Conservation (phyloP, 805 yeast species). For the Yamadazyma sp. region DNA sequence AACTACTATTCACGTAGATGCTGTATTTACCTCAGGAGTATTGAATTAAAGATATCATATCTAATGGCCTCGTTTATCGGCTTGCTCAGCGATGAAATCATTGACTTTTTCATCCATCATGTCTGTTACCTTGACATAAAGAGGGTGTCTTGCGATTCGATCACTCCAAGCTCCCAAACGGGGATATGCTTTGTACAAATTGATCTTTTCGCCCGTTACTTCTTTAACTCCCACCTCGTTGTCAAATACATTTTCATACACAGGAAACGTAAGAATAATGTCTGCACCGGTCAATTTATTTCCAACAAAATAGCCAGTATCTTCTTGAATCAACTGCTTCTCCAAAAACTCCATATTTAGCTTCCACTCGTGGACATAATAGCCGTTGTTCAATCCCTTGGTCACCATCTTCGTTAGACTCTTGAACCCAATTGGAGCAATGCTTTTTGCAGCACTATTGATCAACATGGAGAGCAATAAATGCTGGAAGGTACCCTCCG, state of each 20-base stretch:
- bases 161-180: constrained; percentile 39
- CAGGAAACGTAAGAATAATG: constrained; percentile 36
- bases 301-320: constrained; percentile 40
- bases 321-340: constrained; percentile 21
- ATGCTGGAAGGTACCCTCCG: constrained; percentile 64
- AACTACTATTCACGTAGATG: not conserved
- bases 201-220: constrained; percentile 33
- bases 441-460: constrained; percentile 39
- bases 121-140: constrained; percentile 29
- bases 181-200: constrained; percentile 33
- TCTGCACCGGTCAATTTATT: constrained; percentile 39
- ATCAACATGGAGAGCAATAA: constrained; percentile 38
- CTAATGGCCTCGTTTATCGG: not conserved
- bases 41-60: too few species aligned
- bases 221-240: constrained; percentile 36
- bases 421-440: constrained; percentile 51
- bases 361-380: constrained; percentile 48
- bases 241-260: constrained; percentile 36
- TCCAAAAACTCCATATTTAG: constrained; percentile 32
- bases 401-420: constrained; percentile 44
- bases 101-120: constrained; percentile 30
- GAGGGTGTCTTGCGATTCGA: constrained; percentile 30
- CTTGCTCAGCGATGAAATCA: constrained; percentile 12
- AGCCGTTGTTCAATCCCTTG: constrained; percentile 47
- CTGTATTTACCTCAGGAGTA: too few species aligned